Conservation (phyloP, 768 basidiomycete genomes). For the Lentinula lateritia region DNA sequence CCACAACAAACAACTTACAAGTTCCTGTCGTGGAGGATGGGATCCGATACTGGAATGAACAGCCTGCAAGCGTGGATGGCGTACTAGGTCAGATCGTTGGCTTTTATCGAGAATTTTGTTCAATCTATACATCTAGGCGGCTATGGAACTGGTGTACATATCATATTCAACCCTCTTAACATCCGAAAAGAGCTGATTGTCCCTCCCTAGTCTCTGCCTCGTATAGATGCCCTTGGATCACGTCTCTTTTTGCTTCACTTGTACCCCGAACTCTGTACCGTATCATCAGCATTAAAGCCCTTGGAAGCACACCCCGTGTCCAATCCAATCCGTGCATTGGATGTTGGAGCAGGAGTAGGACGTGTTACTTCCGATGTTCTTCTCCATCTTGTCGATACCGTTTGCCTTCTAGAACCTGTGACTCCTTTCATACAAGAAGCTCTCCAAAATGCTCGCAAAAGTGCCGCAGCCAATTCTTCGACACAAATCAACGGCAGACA, state of each 20-base stretch:
- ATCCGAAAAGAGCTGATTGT: neutral
- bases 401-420: constrained; percentile 89
- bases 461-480: constrained; percentile 17
- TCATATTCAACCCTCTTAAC: constrained; percentile 3
- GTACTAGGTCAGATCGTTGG: neutral
- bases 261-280: constrained; percentile 70
- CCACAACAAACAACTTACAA: constrained; percentile 8
- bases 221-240: constrained; percentile 86
- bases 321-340: constrained; percentile 63
- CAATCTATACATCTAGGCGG: constrained; percentile 4
- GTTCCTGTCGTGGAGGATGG: constrained; percentile 67
- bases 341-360: constrained; percentile 93
- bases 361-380: constrained; percentile 87
- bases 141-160: constrained; percentile 30
- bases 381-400: constrained; percentile 81
- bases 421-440: constrained; percentile 72
- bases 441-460: constrained; percentile 32
- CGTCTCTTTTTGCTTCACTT: constrained; percentile 82
- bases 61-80: constrained; percentile 32
- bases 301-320: constrained; percentile 23
- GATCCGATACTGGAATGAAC: constrained; percentile 80
- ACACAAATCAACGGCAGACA: constrained; percentile 10
- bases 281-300: constrained; percentile 67
- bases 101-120: neutral
- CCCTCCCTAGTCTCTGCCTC: constrained; percentile 68